phyloP scores from a whole-genome alignment of 1,139 yeast species.

The Candida mesenterica region DNA sequence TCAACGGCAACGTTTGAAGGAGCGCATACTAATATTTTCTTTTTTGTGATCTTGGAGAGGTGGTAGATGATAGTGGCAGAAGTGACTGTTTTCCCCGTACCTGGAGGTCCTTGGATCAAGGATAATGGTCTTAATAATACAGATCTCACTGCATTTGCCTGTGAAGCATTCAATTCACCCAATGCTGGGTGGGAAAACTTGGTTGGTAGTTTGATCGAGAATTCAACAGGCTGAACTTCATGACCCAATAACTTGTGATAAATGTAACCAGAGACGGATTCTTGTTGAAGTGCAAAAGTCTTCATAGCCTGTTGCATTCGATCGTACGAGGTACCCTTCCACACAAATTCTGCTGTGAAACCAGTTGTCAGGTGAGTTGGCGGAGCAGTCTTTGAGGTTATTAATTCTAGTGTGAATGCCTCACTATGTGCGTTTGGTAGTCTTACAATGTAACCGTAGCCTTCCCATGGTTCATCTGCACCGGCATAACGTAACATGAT shows the following conservation, averaged over 20 bases:
- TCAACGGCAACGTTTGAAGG: slow-evolving; percentile 96
- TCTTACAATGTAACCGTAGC: slow-evolving; percentile 67
- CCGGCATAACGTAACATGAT: slow-evolving; percentile 63
- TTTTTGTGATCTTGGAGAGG: slow-evolving; percentile 50
- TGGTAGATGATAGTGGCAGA: slow-evolving; percentile 88
- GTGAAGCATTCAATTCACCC: slow-evolving; percentile 73
- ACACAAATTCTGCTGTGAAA: slow-evolving; percentile 83
- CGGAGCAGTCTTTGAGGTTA: slow-evolving; percentile 26
- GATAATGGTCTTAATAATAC: slow-evolving; percentile 77
- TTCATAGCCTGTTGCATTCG: slow-evolving; percentile 82
- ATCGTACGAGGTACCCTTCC: slow-evolving; percentile 83
- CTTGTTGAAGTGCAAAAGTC: slow-evolving; percentile 66
- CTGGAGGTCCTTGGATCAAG: slow-evolving; percentile 97
- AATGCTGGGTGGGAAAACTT: slow-evolving; percentile 65
- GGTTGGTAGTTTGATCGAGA: slow-evolving; percentile 59
- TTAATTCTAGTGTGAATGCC: slow-evolving; percentile 71
- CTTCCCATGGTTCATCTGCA: slow-evolving; percentile 61
- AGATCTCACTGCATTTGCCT: slow-evolving; percentile 69
- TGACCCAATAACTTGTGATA: slow-evolving; percentile 84
- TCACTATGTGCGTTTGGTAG: slow-evolving; percentile 79
- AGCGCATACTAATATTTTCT: slow-evolving; percentile 75
- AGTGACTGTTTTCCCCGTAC: slow-evolving; percentile 94
- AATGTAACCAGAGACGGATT: slow-evolving; percentile 72
- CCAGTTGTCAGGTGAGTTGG: slow-evolving; percentile 67
- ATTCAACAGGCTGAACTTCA: slow-evolving; percentile 64